These are phyloP conservation scores for Apiosordaria backusii DNA, from an alignment of 495 filamentous ascomycete genomes.

Conservation along the genomic window DNA sequence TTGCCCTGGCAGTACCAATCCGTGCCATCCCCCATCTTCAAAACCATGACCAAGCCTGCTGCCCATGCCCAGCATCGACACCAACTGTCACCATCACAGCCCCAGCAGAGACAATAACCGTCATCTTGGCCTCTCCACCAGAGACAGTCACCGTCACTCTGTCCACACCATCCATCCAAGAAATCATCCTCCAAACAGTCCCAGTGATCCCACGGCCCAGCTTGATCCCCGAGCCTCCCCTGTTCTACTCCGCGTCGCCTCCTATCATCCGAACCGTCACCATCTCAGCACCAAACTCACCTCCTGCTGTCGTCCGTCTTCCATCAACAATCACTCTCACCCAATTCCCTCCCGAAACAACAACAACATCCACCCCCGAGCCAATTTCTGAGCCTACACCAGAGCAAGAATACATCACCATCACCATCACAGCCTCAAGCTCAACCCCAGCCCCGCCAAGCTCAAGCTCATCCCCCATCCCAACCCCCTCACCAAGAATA, in stretches of 20 bases:
- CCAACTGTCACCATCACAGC: conserved; percentile 5
- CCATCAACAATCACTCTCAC: neutral
- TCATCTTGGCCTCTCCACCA: neutral
- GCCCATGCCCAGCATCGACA: conserved; percentile 10
- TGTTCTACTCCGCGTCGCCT: neutral
- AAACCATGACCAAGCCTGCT: neutral
- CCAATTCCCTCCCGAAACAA: neutral
- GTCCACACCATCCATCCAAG: neutral
- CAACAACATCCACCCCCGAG: neutral
- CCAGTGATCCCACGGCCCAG: neutral
- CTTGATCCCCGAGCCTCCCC: neutral
- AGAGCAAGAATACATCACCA: neutral
- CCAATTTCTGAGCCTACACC: neutral
- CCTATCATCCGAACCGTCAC: neutral
- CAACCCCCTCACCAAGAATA: neutral
- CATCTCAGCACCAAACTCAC: neutral
- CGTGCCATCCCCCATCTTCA: neutral
- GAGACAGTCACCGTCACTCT: neutral
- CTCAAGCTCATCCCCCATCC: neutral
- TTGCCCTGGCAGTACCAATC: neutral
- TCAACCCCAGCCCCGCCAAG: neutral
- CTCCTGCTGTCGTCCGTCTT: neutral
- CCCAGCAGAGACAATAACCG: neutral
- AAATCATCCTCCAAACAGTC: neutral
- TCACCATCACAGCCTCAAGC: neutral